Evolutionary conservation across 2,329 filamentous ascomycete species (phyloP).

Genomic region (Cylindrodendrum hubeiense): DNA sequence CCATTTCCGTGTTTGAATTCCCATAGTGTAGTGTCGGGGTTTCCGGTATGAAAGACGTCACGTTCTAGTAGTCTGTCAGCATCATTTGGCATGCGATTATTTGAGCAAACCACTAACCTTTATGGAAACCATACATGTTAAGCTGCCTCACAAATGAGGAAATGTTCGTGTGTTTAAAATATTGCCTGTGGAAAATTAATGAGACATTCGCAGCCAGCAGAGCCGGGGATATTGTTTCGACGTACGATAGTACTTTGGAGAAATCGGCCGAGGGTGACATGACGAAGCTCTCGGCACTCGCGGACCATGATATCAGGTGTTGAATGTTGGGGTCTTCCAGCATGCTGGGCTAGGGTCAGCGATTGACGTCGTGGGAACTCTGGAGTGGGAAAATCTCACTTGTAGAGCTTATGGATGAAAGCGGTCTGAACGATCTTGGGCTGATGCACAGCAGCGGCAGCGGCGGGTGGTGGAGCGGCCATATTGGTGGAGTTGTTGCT

Average conservation of each 20-base stretch:
- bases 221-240: conserved; percentile 43
- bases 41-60: conserved; percentile 96
- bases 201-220: not conserved
- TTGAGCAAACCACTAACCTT: conserved; percentile 71
- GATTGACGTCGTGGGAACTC: not conserved
- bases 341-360: conserved; percentile 76
- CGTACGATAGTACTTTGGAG: conserved; percentile 96
- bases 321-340: conserved; percentile 93
- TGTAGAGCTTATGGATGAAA: conserved; percentile 99
- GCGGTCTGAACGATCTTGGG: conserved; percentile 98
- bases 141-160: conserved; percentile 97
- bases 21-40: conserved; percentile 94
- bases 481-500: conserved; percentile 53
- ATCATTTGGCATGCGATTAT: not conserved
- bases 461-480: conserved; percentile 65
- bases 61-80: conserved; percentile 73
- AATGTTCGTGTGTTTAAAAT: conserved; percentile 99
- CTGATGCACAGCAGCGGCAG: conserved; percentile 84
- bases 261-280: conserved; percentile 99
- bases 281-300: conserved; percentile 94
- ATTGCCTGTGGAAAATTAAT: conserved; percentile 74
- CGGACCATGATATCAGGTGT: conserved; percentile 97
- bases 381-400: conserved; percentile 70
- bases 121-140: conserved; percentile 99
- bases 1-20: conserved; percentile 99